These are phyloP conservation scores for Ramalina intermedia DNA, from an alignment of 495 filamentous ascomycete species.

Conservation along the genomic window DNA sequence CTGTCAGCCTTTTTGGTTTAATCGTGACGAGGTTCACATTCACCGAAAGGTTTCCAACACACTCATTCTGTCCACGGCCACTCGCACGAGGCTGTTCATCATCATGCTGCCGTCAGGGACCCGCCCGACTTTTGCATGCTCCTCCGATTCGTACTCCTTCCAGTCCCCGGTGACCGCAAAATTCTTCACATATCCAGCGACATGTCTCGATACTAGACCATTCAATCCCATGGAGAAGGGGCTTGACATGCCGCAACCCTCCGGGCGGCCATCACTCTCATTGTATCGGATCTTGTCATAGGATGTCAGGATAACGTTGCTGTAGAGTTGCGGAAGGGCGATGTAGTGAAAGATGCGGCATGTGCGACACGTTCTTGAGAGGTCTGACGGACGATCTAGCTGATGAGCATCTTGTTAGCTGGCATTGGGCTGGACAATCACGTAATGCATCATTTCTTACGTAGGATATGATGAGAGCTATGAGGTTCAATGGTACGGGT, in stretches of 20 bases:
- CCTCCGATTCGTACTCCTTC: slow-evolving; percentile 42
- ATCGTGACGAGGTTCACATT: neutral
- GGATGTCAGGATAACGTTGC: slow-evolving; percentile 38
- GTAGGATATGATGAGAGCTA: slow-evolving; percentile 39
- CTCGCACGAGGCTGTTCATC: slow-evolving; percentile 43
- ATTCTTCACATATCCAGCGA: slow-evolving; percentile 35
- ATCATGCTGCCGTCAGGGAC: slow-evolving; percentile 51
- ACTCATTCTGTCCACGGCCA: slow-evolving; percentile 43
- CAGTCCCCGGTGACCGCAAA: slow-evolving; percentile 42
- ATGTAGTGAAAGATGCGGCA: slow-evolving; percentile 53
- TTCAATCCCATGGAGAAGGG: slow-evolving; percentile 51
- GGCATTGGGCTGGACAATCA: neutral
- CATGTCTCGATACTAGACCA: slow-evolving; percentile 40
- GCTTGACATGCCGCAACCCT: slow-evolving; percentile 46
- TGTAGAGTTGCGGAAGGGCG: slow-evolving; percentile 46
- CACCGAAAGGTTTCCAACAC: slow-evolving; percentile 39
- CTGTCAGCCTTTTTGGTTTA: neutral
- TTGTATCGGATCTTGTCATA: slow-evolving; percentile 45
- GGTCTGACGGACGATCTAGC: slow-evolving; percentile 41
- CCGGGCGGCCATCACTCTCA: slow-evolving; percentile 35
- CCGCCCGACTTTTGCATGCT: slow-evolving; percentile 39
- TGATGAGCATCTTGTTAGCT: slow-evolving; percentile 11
- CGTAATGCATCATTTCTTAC: slow-evolving; percentile 20
- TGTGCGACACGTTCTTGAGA: slow-evolving; percentile 43
- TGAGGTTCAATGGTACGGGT: slow-evolving; percentile 42